Evolutionary conservation across 2,329 filamentous ascomycete genomes (phyloP).

Genomic region (Scedosporium minutisporum): DNA sequence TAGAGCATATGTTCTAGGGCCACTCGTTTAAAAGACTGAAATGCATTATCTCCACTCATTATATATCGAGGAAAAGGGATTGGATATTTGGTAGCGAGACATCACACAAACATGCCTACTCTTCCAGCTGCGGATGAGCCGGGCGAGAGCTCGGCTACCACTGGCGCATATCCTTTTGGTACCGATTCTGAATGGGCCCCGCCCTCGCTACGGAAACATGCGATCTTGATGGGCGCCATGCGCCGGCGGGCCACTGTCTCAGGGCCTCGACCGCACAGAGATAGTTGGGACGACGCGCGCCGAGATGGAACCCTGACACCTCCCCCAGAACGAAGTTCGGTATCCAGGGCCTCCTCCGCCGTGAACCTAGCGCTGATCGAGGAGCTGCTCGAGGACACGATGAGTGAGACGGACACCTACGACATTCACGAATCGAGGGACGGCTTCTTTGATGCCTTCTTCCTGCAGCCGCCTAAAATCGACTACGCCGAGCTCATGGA

Average conservation of each 20-base stretch:
- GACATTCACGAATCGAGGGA: slow-evolving; percentile 33
- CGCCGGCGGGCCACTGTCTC: not conserved
- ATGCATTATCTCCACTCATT: not conserved
- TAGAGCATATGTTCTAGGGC: too few relatives aligned
- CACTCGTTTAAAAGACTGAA: not conserved
- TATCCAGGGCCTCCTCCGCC: not conserved
- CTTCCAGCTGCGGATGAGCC: not conserved
- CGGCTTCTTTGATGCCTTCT: slow-evolving; percentile 38
- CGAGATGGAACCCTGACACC: not conserved
- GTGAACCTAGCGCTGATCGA: slow-evolving; percentile 14
- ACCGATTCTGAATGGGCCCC: not conserved
- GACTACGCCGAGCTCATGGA: slow-evolving; percentile 28
- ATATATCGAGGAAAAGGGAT: not conserved
- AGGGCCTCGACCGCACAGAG: not conserved
- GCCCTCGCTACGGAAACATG: not conserved
- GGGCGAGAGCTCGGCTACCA: not conserved
- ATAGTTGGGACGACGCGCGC: not conserved
- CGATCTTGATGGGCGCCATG: not conserved
- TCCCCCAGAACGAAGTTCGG: not conserved
- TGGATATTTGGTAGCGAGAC: not conserved
- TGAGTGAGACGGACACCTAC: slow-evolving; percentile 28
- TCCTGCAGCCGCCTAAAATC: slow-evolving; percentile 30
- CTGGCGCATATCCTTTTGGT: not conserved
- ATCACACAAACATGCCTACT: not conserved
- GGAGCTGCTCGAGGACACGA: slow-evolving; percentile 22